Conservation (phyloP, 208 protist genomes). For the Willaertia magna region DNA sequence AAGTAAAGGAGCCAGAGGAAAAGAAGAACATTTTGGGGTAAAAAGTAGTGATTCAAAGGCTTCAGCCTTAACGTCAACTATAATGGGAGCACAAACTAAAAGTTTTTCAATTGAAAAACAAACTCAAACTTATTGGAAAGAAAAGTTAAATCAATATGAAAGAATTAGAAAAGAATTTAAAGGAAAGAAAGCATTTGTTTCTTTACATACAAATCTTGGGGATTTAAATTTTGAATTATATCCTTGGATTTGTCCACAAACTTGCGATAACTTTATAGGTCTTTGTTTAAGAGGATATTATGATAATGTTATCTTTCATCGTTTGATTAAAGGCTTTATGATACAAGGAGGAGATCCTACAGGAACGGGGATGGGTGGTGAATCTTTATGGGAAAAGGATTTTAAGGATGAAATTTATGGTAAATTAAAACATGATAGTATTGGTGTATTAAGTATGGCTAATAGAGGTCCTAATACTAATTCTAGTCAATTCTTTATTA, state of each 20-base stretch:
- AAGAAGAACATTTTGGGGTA: not conserved
- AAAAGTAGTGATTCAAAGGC: not conserved
- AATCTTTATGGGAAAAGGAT: slow-evolving; percentile 22
- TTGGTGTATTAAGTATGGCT: slow-evolving; percentile 20
- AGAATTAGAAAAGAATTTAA: slow-evolving; percentile 8
- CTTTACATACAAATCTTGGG: slow-evolving; percentile 63
- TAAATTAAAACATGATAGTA: slow-evolving; percentile 26
- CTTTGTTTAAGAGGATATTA: slow-evolving; percentile 81
- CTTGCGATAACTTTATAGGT: slow-evolving; percentile 90
- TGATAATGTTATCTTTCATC: slow-evolving; percentile 76
- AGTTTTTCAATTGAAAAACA: not conserved
- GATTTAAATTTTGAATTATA: slow-evolving; percentile 64
- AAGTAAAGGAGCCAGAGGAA: not conserved
- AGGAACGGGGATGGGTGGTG: slow-evolving; percentile 31
- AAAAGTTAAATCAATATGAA: not conserved
- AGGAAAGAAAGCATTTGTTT: slow-evolving; percentile 21
- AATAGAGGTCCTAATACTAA: slow-evolving; percentile 22
- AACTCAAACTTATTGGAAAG: not conserved
- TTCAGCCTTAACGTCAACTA: not conserved
- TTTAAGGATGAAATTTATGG: slow-evolving; percentile 29
- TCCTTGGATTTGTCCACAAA: slow-evolving; percentile 39
- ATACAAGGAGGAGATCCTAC: slow-evolving; percentile 14
- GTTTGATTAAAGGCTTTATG: slow-evolving; percentile 51
- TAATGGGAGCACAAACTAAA: not conserved
- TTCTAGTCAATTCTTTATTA: slow-evolving; percentile 35